Evolutionary conservation across 306 rosid species (phyloP).

Genomic region (Nissolia schottii): DNA sequence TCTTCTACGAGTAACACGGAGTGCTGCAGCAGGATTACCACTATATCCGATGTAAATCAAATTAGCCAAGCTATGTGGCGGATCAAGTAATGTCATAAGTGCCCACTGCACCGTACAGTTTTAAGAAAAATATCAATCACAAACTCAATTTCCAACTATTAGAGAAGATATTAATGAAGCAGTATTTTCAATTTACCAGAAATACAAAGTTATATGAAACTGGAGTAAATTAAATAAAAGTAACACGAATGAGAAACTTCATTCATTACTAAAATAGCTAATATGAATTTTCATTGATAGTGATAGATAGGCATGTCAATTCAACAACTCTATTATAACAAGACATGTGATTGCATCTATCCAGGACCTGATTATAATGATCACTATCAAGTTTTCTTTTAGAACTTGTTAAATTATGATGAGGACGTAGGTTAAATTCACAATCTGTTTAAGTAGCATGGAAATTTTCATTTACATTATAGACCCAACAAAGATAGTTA

Average conservation of each 20-base stretch:
- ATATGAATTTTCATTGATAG: background rate
- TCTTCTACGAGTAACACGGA: conserved; percentile 63
- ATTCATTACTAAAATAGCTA: background rate
- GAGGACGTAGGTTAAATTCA: conserved; percentile 9
- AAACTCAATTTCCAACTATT: conserved; percentile 11
- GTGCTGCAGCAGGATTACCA: conserved; percentile 59
- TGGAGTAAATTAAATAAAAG: background rate
- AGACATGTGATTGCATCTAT: background rate
- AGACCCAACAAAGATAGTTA: background rate
- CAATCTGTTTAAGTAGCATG: background rate
- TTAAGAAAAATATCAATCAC: conserved; percentile 16
- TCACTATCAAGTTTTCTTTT: background rate
- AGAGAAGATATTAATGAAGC: background rate
- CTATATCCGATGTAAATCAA: conserved; percentile 77
- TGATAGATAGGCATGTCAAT: conserved; percentile 11
- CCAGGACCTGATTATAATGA: background rate
- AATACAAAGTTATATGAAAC: background rate
- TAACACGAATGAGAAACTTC: background rate
- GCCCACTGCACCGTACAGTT: conserved; percentile 68
- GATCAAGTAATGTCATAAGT: conserved; percentile 77
- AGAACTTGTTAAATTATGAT: background rate
- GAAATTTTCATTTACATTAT: background rate
- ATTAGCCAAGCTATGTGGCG: conserved; percentile 66
- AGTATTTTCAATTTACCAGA: conserved; percentile 2
- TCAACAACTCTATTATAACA: background rate